Conservation (phyloP, 2,329 filamentous ascomycete species). For the Ophiostoma quercus region DNA sequence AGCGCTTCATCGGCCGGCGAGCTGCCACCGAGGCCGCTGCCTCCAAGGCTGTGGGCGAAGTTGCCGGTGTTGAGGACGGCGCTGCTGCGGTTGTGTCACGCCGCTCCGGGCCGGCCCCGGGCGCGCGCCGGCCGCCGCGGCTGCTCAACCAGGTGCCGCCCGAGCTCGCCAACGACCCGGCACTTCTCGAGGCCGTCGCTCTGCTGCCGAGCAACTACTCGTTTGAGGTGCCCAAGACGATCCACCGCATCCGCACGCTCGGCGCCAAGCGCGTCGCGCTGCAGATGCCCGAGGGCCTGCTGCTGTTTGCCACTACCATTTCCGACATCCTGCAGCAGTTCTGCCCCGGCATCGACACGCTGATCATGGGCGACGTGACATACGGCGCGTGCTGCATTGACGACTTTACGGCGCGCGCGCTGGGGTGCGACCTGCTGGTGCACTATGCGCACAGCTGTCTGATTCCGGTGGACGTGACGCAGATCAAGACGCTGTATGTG, state of each 20-base stretch:
- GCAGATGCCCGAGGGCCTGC: conserved; percentile 94
- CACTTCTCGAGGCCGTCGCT: conserved; percentile 79
- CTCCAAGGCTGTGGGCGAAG: conserved; percentile 31
- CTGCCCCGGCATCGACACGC: conserved; percentile 81
- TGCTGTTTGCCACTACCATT: conserved; percentile 94
- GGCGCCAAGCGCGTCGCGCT: conserved; percentile 78
- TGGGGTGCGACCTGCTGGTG: conserved; percentile 89
- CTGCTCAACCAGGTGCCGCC: conserved; percentile 87
- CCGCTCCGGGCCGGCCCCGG: neutral
- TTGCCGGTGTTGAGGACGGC: conserved; percentile 46
- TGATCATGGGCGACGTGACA: conserved; percentile 99
- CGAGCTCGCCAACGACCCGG: conserved; percentile 77
- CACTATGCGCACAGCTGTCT: conserved; percentile 97
- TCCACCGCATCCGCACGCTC: conserved; percentile 81
- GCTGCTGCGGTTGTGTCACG: conserved; percentile 46
- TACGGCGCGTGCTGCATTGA: conserved; percentile 99
- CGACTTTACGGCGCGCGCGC: conserved; percentile 89
- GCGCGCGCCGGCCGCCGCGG: conserved; percentile 62
- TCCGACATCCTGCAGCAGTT: conserved; percentile 95
- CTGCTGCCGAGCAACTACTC: conserved; percentile 94
- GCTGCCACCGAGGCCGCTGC: conserved; percentile 59
- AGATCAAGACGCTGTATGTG: conserved; percentile 95
- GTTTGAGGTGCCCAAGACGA: conserved; percentile 97
- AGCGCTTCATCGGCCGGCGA: conserved; percentile 82
- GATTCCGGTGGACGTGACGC: conserved; percentile 92